These are phyloP conservation scores for Tricholoma bakamatsutake DNA, from an alignment of 768 basidiomycete genomes.

Conservation along the genomic window DNA sequence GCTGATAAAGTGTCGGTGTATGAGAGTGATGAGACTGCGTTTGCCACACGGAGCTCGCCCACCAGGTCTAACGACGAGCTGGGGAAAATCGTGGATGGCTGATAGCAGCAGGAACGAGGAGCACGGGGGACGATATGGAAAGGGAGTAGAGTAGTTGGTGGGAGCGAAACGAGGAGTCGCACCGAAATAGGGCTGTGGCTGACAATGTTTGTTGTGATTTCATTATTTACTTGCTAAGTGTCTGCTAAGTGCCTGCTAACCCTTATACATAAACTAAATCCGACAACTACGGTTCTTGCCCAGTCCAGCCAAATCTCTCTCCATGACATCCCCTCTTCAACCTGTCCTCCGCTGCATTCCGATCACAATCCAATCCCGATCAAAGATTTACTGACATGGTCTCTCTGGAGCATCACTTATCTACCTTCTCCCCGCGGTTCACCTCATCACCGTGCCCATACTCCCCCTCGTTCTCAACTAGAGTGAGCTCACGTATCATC, in stretches of 20 bases:
- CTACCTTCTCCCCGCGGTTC: no score
- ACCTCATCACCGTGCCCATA: no score
- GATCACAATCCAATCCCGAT: no score
- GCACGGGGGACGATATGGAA: slow-evolving; percentile 24
- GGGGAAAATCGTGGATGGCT: slow-evolving; percentile 11
- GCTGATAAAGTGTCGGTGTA: slow-evolving; percentile 13
- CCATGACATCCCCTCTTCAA: no score
- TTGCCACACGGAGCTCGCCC: slow-evolving; percentile 18
- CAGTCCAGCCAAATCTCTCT: no score
- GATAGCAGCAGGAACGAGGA: slow-evolving; percentile 20
- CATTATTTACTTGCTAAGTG: slow-evolving; percentile 2
- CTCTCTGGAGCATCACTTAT: no score
- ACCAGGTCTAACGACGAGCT: slow-evolving; percentile 15
- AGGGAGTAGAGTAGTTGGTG: slow-evolving; percentile 53
- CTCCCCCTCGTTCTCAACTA: no score
- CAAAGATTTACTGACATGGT: no score
- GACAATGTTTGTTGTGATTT: slow-evolving; percentile 41
- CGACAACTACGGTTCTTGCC: no score
- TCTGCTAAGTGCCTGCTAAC: slow-evolving; percentile 7
- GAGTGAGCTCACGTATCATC: no score
- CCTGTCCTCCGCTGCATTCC: no score
- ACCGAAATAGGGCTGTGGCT: slow-evolving; percentile 34
- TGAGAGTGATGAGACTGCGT: neutral
- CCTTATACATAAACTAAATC: neutral
- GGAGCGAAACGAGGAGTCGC: slow-evolving; percentile 49